These are phyloP conservation scores for Blepharisma japonicum DNA, from an alignment of 73 alveolate genomes.

Conservation along the genomic window DNA sequence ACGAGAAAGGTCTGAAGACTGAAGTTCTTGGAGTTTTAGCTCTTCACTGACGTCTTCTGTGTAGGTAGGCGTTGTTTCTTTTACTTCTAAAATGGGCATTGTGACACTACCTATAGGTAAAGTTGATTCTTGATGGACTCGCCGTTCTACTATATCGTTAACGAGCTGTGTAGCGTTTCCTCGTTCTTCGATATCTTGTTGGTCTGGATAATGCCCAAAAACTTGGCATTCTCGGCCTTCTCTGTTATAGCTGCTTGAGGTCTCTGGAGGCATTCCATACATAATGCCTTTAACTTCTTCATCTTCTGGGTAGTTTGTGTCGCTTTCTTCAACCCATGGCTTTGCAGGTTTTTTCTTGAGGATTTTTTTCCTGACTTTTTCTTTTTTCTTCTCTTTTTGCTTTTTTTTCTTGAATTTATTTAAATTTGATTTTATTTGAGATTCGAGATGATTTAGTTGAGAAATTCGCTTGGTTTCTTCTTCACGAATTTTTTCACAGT, in stretches of 20 bases:
- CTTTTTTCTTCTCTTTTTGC: neutral
- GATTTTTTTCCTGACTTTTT: neutral
- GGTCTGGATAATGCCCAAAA: conserved; percentile 5
- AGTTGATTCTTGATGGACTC: neutral
- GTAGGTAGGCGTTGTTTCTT: neutral
- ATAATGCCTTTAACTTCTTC: neutral
- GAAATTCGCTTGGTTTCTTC: neutral
- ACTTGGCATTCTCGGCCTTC: conserved; percentile 24
- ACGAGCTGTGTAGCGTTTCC: conserved; percentile 18
- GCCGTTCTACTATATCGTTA: conserved; percentile 19
- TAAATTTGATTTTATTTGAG: too few relatives aligned
- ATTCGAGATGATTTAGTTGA: neutral
- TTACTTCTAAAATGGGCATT: conserved; percentile 18
- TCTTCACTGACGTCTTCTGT: conserved; percentile 3
- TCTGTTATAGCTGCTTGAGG: neutral
- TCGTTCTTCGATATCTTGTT: neutral
- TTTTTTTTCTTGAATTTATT: neutral
- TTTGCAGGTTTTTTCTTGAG: neutral
- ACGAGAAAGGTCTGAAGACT: conserved; percentile 2
- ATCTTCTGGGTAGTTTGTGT: conserved; percentile 1
- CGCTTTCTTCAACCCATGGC: neutral
- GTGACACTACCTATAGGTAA: neutral
- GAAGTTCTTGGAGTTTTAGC: neutral
- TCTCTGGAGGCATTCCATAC: neutral
- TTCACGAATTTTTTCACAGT: neutral